Evolutionary conservation across 2,329 filamentous ascomycete species (phyloP).

Genomic region (Fusarium heterosporum): DNA sequence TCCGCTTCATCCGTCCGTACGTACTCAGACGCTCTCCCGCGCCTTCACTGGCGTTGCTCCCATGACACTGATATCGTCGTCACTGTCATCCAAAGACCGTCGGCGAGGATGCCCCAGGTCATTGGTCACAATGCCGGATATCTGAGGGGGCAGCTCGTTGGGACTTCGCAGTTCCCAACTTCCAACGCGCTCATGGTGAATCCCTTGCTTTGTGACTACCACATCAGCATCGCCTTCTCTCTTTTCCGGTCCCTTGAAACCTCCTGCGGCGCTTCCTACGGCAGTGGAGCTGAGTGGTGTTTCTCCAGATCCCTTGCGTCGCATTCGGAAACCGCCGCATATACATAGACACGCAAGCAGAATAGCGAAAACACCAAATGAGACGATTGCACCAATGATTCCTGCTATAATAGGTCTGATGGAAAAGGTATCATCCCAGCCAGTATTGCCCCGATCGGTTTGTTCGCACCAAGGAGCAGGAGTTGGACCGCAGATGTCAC

Average conservation of each 20-base stretch:
- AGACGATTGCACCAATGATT: slow-evolving; percentile 59
- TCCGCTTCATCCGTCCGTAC: neutral
- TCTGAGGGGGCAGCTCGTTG: slow-evolving; percentile 22
- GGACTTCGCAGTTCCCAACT: slow-evolving; percentile 61
- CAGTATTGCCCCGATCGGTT: neutral
- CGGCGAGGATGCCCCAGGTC: slow-evolving; percentile 36
- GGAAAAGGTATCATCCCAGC: neutral
- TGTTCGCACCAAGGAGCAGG: slow-evolving; percentile 54
- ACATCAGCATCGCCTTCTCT: slow-evolving; percentile 59
- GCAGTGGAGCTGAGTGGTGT: slow-evolving; percentile 11
- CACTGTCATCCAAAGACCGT: slow-evolving; percentile 44
- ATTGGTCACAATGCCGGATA: slow-evolving; percentile 43
- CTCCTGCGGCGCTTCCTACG: slow-evolving; percentile 50
- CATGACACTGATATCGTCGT: slow-evolving; percentile 53
- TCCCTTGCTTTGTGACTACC: slow-evolving; percentile 54
- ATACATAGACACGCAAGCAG: slow-evolving; percentile 49
- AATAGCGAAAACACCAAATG: slow-evolving; percentile 53
- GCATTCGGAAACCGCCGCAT: slow-evolving; percentile 52
- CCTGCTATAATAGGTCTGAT: slow-evolving; percentile 57
- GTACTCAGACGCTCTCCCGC: slow-evolving; percentile 53
- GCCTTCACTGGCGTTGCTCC: slow-evolving; percentile 54
- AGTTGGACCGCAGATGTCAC: slow-evolving; percentile 54
- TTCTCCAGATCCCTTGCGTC: slow-evolving; percentile 29
- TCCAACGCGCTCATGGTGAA: slow-evolving; percentile 59
- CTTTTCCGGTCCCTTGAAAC: slow-evolving; percentile 61